phyloP scores from a whole-genome alignment of 1,284 basidiomycete genomes.

The Omphalotus olearius region DNA sequence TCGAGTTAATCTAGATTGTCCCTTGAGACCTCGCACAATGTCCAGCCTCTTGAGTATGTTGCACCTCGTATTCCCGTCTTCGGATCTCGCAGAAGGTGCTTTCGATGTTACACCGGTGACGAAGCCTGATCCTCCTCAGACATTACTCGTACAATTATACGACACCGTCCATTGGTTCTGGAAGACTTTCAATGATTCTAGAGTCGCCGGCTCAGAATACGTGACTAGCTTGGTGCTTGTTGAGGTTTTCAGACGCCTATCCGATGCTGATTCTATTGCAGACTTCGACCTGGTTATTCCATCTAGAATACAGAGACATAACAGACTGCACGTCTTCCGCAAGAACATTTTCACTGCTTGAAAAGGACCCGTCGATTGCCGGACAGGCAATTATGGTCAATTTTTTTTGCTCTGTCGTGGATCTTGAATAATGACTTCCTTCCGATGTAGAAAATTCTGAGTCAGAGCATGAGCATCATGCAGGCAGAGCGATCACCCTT shows the following conservation, averaged over 20 bases:
- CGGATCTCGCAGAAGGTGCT: conserved; percentile 14
- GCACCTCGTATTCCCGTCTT: conserved; percentile 31
- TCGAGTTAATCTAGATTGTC: conserved; percentile 1
- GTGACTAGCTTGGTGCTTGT: conserved; percentile 45
- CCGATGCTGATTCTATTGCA: conserved; percentile 18
- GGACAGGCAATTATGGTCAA: conserved; percentile 20
- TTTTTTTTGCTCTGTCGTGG: background rate
- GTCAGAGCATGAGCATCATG: conserved; percentile 15
- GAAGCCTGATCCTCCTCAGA: conserved; percentile 39
- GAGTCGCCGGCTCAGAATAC: conserved; percentile 42
- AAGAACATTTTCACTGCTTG: background rate
- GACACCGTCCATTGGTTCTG: conserved; percentile 56
- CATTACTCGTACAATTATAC: conserved; percentile 50
- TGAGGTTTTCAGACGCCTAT: background rate
- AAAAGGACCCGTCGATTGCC: conserved; percentile 12
- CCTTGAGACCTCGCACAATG: conserved; percentile 45
- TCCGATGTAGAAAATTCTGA: conserved; percentile 18
- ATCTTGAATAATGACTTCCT: background rate
- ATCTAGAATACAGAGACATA: conserved; percentile 20
- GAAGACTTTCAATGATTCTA: conserved; percentile 55
- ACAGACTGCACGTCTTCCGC: no score
- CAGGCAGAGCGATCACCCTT: background rate
- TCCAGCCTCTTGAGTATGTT: conserved; percentile 42
- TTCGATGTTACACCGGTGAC: conserved; percentile 23
- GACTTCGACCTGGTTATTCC: conserved; percentile 51